Evolutionary conservation across 2,329 filamentous ascomycete genomes (phyloP).

Genomic region (Cytospora piceicola): DNA sequence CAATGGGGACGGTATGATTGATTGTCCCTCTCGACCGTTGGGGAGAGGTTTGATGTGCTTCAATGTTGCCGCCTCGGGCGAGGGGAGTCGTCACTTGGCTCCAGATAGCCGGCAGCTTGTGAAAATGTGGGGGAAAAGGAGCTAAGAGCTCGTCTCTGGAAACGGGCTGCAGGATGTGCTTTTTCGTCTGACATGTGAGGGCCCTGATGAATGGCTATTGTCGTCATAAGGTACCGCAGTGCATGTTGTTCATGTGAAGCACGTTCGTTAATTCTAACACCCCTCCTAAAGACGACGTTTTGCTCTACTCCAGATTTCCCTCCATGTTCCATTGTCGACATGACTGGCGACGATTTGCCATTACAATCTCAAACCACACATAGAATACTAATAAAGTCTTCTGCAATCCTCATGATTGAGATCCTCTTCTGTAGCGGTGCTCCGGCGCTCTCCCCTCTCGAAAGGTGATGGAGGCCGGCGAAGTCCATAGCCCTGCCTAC

Average conservation of each 20-base stretch:
- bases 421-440: constrained; percentile 4
- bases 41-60: constrained; percentile 38
- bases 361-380: neutral
- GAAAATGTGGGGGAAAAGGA: constrained; percentile 38
- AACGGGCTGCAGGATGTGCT: constrained; percentile 1
- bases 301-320: neutral
- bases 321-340: neutral
- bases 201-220: neutral
- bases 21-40: constrained; percentile 31
- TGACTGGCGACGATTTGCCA: neutral
- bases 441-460: neutral
- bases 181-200: constrained; percentile 28
- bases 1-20: constrained; percentile 9
- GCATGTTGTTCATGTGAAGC: neutral
- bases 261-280: neutral
- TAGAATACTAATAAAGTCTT: neutral
- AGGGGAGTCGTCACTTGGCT: constrained; percentile 30
- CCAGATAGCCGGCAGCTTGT: constrained; percentile 33
- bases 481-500: neutral
- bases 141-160: neutral
- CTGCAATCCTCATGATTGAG: neutral
- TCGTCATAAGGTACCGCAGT: constrained; percentile 2
- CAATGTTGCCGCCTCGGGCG: constrained; percentile 30
- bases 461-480: neutral
- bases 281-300: neutral